Evolutionary conservation across 805 yeast species (phyloP), one percentile per base, ranked within the genome.

Genomic region (Wickerhamomyces kurtzmanii): DNA sequence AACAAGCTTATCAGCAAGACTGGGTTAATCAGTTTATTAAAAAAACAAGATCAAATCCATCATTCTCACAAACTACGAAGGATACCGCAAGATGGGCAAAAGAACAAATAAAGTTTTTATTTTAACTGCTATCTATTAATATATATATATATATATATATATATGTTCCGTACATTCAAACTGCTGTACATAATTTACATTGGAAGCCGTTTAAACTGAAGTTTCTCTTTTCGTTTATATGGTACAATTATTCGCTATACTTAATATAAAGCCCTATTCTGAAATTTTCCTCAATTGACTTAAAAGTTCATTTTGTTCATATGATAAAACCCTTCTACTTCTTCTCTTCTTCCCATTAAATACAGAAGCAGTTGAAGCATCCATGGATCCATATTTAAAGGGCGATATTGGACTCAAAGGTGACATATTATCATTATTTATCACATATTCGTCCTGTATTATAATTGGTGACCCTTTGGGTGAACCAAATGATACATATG

Each of bases 81-180:
- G 91, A 81, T 46, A 83, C 95, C n/a, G 96, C 96, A 7, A 73
- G 87, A 57, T 91, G 97, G 97, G 96, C 98, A 11, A 72, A 91
- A 42, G 95, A 82, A 45, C 94, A 60, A 37, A 56, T 51, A 31
- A 50, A 49, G 25, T 37, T 34, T 24, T 57, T 52, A 38, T 27
- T 48, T 20, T 36, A 48, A 1, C 29, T 48, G 31, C 43, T 37
- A 40, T 32, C 12, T 11, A 14, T 13, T 13, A 12, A 16, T n/a
- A 12, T 17, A 8, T 26, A 13, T 17, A 4, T 24, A 15, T 12
- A 20, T 10, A 7, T 11, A 15, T 11, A 8, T 14, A n/a, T 19
- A 9, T 8, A 18, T 20, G 10, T 12, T n/a, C 23, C 49, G 43
- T 27, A 20, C 41, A 11, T 9, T 7, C 7, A 7, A 8, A 8